phyloP scores from a whole-genome alignment of 306 rosid genomes.

The Geum urbanum region DNA sequence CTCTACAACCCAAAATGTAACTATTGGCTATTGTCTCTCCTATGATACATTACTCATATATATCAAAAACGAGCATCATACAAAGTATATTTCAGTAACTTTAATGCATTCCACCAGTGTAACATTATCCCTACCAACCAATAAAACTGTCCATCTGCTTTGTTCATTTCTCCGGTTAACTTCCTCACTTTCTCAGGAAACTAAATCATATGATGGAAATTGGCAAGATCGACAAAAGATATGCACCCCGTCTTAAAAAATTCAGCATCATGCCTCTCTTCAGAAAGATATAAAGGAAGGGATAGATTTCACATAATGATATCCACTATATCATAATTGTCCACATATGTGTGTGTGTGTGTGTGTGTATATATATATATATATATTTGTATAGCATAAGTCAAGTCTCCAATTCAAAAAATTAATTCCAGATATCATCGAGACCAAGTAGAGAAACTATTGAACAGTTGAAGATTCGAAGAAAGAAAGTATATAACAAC shows the following conservation, averaged over 20 bases:
- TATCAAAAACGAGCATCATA: background rate
- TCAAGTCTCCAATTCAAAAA: background rate
- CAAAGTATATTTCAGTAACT: background rate
- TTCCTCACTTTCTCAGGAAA: slow-evolving; percentile 2
- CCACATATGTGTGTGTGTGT: too few species aligned
- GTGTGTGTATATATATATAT: too few species aligned
- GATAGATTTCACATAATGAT: slow-evolving; percentile 1
- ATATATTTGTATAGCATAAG: background rate
- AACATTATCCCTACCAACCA: background rate
- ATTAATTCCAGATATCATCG: background rate
- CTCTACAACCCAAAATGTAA: background rate
- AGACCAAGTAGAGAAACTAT: slow-evolving; percentile 12
- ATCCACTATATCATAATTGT: background rate
- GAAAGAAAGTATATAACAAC: slow-evolving; percentile 45
- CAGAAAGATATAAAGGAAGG: background rate
- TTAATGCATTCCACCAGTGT: background rate
- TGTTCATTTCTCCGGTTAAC: background rate
- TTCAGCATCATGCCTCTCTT: background rate
- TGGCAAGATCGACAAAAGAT: background rate
- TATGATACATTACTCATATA: background rate
- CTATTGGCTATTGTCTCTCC: background rate
- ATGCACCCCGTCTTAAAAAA: background rate
- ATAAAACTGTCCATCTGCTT: background rate
- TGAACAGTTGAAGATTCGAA: slow-evolving; percentile 20
- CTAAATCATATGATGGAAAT: background rate